These are phyloP conservation scores for Fraxinus ornus DNA, from an alignment of 305 asterid genomes.

Conservation along the genomic window DNA sequence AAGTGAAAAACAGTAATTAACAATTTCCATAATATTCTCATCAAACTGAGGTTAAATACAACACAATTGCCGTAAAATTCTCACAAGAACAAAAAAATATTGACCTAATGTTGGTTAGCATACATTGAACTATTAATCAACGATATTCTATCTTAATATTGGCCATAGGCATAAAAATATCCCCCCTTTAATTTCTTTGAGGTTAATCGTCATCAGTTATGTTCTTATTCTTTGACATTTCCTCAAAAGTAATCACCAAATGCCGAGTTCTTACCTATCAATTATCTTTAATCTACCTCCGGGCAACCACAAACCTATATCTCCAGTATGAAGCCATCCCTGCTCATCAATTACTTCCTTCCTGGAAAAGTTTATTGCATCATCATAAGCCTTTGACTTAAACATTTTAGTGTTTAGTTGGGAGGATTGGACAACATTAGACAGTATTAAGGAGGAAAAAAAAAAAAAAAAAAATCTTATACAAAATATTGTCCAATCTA, in stretches of 20 bases:
- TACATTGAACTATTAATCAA: background rate
- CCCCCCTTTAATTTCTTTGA: background rate
- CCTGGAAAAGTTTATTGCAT: constrained; percentile 32
- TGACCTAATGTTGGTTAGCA: background rate
- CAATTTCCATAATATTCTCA: background rate
- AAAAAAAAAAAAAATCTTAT: background rate
- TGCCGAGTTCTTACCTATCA: constrained; percentile 45
- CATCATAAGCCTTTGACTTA: background rate
- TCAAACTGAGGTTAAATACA: constrained; percentile 1
- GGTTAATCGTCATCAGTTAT: background rate
- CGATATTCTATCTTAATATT: background rate
- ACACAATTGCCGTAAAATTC: background rate
- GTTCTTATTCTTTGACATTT: background rate
- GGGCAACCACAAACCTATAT: constrained; percentile 66
- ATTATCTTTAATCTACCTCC: constrained; percentile 76
- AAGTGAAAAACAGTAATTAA: constrained; percentile 1
- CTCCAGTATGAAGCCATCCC: constrained; percentile 86
- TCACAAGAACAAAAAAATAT: background rate
- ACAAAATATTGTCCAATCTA: background rate
- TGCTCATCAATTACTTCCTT: constrained; percentile 61
- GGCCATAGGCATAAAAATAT: background rate
- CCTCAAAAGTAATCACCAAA: background rate
- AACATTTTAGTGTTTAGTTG: background rate
- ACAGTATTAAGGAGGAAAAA: background rate
- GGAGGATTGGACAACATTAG: background rate